phyloP scores from a whole-genome alignment of 2,329 filamentous ascomycete species.

The Colletotrichum tropicale region DNA sequence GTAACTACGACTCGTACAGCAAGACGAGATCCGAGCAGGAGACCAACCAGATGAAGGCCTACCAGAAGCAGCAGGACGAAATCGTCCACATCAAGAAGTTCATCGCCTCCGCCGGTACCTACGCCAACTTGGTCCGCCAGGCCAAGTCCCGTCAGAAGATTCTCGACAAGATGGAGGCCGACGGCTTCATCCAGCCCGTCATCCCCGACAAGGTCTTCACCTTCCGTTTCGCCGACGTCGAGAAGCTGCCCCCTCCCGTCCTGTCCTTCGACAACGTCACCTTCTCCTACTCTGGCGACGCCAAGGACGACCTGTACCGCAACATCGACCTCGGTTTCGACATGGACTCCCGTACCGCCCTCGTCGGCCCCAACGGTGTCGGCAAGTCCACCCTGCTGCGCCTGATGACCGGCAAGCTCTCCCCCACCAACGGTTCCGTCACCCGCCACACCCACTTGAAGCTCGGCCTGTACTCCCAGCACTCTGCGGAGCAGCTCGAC shows the following conservation, averaged over 20 bases:
- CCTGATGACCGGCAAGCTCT: slow-evolving; percentile 95
- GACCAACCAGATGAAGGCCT: slow-evolving; percentile 98
- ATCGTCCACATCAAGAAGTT: slow-evolving; percentile 99
- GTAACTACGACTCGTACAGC: slow-evolving; percentile 98
- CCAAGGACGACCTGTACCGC: slow-evolving; percentile 92
- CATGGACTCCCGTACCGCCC: slow-evolving; percentile 97
- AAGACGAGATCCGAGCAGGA: slow-evolving; percentile 96
- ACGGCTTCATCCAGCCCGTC: slow-evolving; percentile 96
- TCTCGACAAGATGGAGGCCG: slow-evolving; percentile 99
- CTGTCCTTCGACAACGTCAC: slow-evolving; percentile 96
- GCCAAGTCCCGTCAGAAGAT: slow-evolving; percentile 99
- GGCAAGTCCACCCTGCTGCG: slow-evolving; percentile 96
- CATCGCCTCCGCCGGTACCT: slow-evolving; percentile 99
- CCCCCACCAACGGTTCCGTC: slow-evolving; percentile 80
- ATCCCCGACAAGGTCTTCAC: slow-evolving; percentile 86
- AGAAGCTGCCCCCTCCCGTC: slow-evolving; percentile 98
- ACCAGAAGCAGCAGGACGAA: slow-evolving; percentile 98
- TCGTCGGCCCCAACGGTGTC: slow-evolving; percentile 98
- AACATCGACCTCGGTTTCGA: slow-evolving; percentile 98
- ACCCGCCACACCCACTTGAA: slow-evolving; percentile 97
- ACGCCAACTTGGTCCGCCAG: slow-evolving; percentile 98
- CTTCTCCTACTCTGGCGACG: slow-evolving; percentile 93
- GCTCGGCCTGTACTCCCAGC: slow-evolving; percentile 97
- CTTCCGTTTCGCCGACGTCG: slow-evolving; percentile 97
- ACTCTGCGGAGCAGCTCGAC: slow-evolving; percentile 97